Conservation (phyloP, 164 flowering plant genomes). For the Nymphaea thermarum region DNA sequence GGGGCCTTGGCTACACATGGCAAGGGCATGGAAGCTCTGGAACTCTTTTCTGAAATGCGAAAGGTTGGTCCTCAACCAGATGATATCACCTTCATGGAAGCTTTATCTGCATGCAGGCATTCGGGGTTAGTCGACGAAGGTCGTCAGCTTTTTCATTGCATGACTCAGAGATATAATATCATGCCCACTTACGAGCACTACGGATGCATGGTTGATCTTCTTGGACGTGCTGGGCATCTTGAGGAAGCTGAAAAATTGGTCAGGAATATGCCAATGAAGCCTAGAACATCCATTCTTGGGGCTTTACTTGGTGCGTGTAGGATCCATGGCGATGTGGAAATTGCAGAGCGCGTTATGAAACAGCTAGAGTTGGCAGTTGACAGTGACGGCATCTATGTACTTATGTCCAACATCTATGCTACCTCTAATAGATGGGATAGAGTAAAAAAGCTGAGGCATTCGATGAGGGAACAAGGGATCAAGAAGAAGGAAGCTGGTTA, state of each 20-base stretch:
- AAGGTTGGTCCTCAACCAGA: constrained; percentile 35
- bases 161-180: constrained; percentile 28
- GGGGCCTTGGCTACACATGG: constrained; percentile 50
- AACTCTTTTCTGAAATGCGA: constrained; percentile 31
- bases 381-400: constrained; percentile 34
- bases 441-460: constrained; percentile 26
- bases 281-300: constrained; percentile 43
- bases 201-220: constrained; percentile 54
- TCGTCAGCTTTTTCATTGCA: constrained; percentile 25
- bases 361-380: constrained; percentile 32
- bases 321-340: constrained; percentile 18
- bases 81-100: constrained; percentile 34
- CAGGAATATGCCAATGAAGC: constrained; percentile 40
- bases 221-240: constrained; percentile 44
- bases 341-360: constrained; percentile 21
- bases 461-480: constrained; percentile 23
- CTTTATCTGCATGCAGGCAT: constrained; percentile 58
- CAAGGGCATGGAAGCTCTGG: constrained; percentile 28
- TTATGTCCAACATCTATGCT: constrained; percentile 50
- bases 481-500: constrained; percentile 43
- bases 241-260: constrained; percentile 34
- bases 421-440: constrained; percentile 40
- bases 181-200: constrained; percentile 43
- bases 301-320: constrained; percentile 48
- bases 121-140: constrained; percentile 42